Evolutionary conservation across 306 rosid species (phyloP), one percentile per base, ranked within the genome.

Genomic region (Hippophae rhamnoides): DNA sequence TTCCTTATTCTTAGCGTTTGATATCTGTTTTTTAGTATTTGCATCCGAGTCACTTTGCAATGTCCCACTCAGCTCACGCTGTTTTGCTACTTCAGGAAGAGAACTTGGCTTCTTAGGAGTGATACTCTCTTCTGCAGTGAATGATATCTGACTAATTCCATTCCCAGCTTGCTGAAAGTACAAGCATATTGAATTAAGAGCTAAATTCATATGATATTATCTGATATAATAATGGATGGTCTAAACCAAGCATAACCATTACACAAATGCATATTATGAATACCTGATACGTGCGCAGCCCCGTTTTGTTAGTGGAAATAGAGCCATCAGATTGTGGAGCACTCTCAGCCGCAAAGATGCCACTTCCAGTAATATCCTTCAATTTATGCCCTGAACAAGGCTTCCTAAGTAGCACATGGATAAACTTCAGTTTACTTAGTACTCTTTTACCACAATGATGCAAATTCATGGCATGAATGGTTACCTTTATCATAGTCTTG

Each of bases 41-140:
- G 81, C 25, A 60, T 79, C 86, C 12, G 64, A 56, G 7, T 85
- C 85, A 6, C 73, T 78, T 60, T 74, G 81, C 74, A 85, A 66
- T 13, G 93, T 83, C 58, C 95, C 95, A 68, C 95, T 67, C 56
- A 88, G 70, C 68, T 92, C 99, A 40, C 93, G 96, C 78, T 92
- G 99, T 86, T 92, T 92, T 44, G 96, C 95, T 60, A 77, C 96
- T 77, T 87, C 90, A 5, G 90, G 82, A 57, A 83, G 13, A 27
- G 92, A 83, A 66, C 69, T 47, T 25, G 86, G 86, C 75, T 85
- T 90, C 80, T 81, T 85, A 11, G 82, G 92, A 45, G 86, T 68
- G 66, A 79, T 41, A 14, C 68, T 81, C 72, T 75, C 96, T 46
- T 90, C 92, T 6, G 75, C 62, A 52, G 72, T 69, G 76, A 88